Evolutionary conservation across 805 yeast species (phyloP), one percentile per base, ranked within the genome.

Genomic region (Metschnikowia chrysomelidarum): DNA sequence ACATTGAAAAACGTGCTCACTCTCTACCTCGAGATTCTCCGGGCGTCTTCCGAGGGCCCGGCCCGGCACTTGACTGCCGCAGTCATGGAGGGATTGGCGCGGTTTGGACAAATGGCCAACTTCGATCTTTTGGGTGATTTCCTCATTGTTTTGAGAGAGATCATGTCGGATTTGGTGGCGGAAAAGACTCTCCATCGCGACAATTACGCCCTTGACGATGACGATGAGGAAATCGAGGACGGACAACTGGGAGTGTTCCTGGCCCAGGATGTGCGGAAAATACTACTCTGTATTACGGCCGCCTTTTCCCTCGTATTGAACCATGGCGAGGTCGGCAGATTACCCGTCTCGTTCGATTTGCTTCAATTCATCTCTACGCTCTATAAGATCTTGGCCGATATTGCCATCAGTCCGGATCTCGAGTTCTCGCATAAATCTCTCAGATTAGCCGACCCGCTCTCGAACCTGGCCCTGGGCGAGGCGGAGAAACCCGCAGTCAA

Each of bases 81-180:
- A 0, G 94, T 91, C 0, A 67, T 93, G 36, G 98, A 93, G 63
- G 98, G 98, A 3, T 64, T 93, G 38, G 85, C 97, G 1, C 78
- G 78, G 53, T 88, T 82, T 55, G 96, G 98, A 2, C 93, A 83
- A 51, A 80, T 89, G 80, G 88, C 94, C 16, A 93, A 93, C 55
- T 78, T 91, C 38, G 98, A 93, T 47, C 68, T 93, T 28, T 73
- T 93, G 48, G 98, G 98, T 17, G 98, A 93, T 57, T 80, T 93
- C 60, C 68, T 93, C 33, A 94, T 83, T 55, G 96, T 89, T 6
- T 71, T 93, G 58, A 73, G 89, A 47, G 98, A 93, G 59, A 75
- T 89, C 16, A 76, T 87, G 57, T 50, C 53, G 9, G 85, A 75
- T 37, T 69, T 67, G 13, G 50, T 68, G n/a, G 64, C 57, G 2